A percentile compares a stretch with the other conserved stretches of the same genome.
phyloP scores from a whole-genome alignment of 2,329 filamentous ascomycete genomes.

The Diplodia mutila region DNA sequence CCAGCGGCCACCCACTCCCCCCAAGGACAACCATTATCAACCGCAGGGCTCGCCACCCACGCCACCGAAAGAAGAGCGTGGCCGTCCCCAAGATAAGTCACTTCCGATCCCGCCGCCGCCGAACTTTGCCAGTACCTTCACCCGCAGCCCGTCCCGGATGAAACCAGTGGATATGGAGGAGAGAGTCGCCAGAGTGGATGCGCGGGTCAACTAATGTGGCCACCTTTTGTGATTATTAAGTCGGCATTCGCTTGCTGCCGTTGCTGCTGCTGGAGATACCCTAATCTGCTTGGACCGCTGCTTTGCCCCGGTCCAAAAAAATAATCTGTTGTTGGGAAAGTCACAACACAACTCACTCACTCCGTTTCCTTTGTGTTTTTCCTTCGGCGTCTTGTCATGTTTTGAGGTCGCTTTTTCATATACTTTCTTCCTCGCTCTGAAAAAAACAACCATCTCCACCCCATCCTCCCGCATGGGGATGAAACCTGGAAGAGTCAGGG shows the following conservation, averaged over 20 bases:
- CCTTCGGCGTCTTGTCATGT: slow-evolving; percentile 21
- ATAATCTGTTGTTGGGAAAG: slow-evolving; percentile 18
- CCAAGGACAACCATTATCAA: slow-evolving; percentile 39
- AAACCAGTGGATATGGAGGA: slow-evolving; percentile 26
- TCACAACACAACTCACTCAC: slow-evolving; percentile 12
- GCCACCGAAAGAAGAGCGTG: slow-evolving; percentile 44
- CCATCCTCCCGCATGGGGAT: slow-evolving; percentile 9
- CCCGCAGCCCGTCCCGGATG: slow-evolving; percentile 29
- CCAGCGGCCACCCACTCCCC: slow-evolving; percentile 42
- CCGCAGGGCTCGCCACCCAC: slow-evolving; percentile 41
- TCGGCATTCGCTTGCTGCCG: slow-evolving; percentile 15
- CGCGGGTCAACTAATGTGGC: slow-evolving; percentile 21
- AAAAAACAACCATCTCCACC: background rate
- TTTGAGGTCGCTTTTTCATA: slow-evolving; percentile 15
- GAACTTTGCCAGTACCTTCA: slow-evolving; percentile 14
- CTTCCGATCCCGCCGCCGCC: slow-evolving; percentile 38
- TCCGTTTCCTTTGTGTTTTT: slow-evolving; percentile 16
- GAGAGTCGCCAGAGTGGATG: slow-evolving; percentile 18
- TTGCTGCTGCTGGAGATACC: slow-evolving; percentile 23
- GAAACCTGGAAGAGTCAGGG: background rate
- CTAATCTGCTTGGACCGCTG: slow-evolving; percentile 16
- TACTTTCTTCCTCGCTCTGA: background rate
- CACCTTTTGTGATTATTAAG: slow-evolving; percentile 2
- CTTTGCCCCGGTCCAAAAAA: slow-evolving; percentile 9
- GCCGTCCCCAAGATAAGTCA: slow-evolving; percentile 39